Evolutionary conservation across 192 early-diverging fungal species (phyloP), one percentile per base, ranked within the genome.

Genomic region (Coemansia guatemalensis): DNA sequence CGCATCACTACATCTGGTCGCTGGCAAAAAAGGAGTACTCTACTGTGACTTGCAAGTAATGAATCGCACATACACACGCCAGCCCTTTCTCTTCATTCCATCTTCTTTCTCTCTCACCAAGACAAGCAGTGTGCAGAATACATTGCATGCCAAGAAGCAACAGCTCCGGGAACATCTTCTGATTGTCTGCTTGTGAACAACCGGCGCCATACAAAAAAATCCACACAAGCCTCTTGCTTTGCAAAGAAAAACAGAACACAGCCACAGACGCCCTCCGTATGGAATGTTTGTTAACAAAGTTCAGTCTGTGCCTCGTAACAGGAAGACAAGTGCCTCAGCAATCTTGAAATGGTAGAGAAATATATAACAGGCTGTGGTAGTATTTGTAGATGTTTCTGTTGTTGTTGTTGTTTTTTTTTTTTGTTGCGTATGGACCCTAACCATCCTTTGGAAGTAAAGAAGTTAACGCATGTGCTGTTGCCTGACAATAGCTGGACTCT

Each of bases 181-280:
- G 58, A 60, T 60, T 60, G 58, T 60, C 58, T 60, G 24, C 14
- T n/a, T 26, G 58, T 48, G 58, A 60, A 60, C 58, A 60, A 25
- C 5, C 4, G 39, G 12, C 14, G 27, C 8, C 25, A 30, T 30
- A 56, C 12, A 3, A 30, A 26, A 17, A 32, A 56, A 53, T 8
- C 26, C 26, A 32, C 25, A 56, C 25, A 30, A 30, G 29, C 20
- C 20, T 21, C 29, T 30, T 14, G 30, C 12, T 17, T 30, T 14
- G 30, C 12, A 32, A n/a, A 57, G n/a, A 52, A 7, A 26, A 52
- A 26, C 22, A 22, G 52, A n/a, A n/a, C 52, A 25, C 25, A 29
- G 52, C 25, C 14, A 44, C 39, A 44, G 39, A 4, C 12, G 0
- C 39, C 14, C 39, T 17, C 39, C 39, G 3, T 44, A 12, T 44